These are phyloP conservation scores for Aureobasidium sp. DNA, from an alignment of 2,329 filamentous ascomycete genomes.

Conservation along the genomic window DNA sequence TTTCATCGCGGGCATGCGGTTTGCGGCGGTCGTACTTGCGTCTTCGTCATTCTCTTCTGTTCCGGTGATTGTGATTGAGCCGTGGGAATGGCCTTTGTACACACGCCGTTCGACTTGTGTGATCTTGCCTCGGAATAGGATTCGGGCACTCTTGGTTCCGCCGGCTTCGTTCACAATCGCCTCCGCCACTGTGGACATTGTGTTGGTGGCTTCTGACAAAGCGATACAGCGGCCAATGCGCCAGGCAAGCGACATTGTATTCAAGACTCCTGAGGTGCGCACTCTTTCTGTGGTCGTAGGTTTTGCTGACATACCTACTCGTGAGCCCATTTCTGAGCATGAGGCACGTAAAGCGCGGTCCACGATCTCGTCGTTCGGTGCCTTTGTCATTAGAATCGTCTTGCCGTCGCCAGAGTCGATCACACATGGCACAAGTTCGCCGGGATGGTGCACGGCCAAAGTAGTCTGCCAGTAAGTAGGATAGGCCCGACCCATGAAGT, in stretches of 20 bases:
- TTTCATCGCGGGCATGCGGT: slow-evolving; percentile 25
- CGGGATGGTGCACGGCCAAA: slow-evolving; percentile 32
- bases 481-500: slow-evolving; percentile 40
- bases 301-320: slow-evolving; percentile 32
- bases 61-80: slow-evolving; percentile 44
- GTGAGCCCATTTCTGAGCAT: slow-evolving; percentile 17
- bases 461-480: slow-evolving; percentile 40
- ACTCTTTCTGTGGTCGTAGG: slow-evolving; percentile 32
- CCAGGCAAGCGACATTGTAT: slow-evolving; percentile 37
- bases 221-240: slow-evolving; percentile 52
- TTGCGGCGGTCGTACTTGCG: slow-evolving; percentile 18
- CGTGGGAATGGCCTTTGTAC: slow-evolving; percentile 50
- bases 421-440: slow-evolving; percentile 35
- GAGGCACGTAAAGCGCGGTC: slow-evolving; percentile 35
- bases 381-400: slow-evolving; percentile 34
- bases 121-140: slow-evolving; percentile 58
- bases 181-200: slow-evolving; percentile 48
- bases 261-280: slow-evolving; percentile 28
- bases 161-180: slow-evolving; percentile 51
- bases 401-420: slow-evolving; percentile 40
- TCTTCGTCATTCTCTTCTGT: slow-evolving; percentile 19
- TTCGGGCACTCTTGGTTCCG: slow-evolving; percentile 42
- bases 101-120: slow-evolving; percentile 49
- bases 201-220: slow-evolving; percentile 40
- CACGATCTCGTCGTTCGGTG: slow-evolving; percentile 33